Conservation (phyloP, 192 early-diverging fungal species). For the Spinellus fusiger region DNA sequence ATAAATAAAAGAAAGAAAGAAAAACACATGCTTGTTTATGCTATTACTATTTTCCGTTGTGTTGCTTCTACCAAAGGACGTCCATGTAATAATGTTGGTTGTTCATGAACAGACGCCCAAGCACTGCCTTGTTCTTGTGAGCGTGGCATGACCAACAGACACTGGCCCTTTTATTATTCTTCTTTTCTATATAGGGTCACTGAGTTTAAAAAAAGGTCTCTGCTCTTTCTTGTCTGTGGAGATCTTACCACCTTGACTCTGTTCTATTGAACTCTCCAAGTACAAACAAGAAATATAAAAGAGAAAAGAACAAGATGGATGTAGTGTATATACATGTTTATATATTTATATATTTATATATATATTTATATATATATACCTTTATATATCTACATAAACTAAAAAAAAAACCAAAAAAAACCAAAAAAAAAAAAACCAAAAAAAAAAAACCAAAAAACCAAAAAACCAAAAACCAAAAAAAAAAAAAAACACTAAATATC, state of each 20-base stretch:
- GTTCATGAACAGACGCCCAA: too few relatives aligned
- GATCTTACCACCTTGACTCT: background rate
- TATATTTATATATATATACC: background rate
- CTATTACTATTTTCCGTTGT: too few relatives aligned
- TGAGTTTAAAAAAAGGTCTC: background rate
- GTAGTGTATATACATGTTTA: background rate
- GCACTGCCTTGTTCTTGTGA: too few relatives aligned
- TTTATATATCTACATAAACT: background rate
- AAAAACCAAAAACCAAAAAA: background rate
- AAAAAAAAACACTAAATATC: too few relatives aligned
- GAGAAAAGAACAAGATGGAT: too few relatives aligned
- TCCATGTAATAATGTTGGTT: too few relatives aligned
- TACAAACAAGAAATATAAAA: too few relatives aligned
- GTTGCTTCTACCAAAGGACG: too few relatives aligned
- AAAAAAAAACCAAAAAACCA: background rate
- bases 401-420: background rate
- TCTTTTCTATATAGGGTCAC: too few relatives aligned
- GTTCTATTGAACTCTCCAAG: too few relatives aligned
- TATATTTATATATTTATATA: background rate
- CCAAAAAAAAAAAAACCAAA: background rate
- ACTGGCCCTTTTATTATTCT: too few relatives aligned
- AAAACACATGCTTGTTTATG: background rate
- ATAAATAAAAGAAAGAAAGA: background rate
- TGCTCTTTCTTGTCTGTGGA: background rate
- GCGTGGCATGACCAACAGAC: too few relatives aligned